Conservation (phyloP, 1,284 basidiomycete species). For the Leccinum olivaceoglutinosum region DNA sequence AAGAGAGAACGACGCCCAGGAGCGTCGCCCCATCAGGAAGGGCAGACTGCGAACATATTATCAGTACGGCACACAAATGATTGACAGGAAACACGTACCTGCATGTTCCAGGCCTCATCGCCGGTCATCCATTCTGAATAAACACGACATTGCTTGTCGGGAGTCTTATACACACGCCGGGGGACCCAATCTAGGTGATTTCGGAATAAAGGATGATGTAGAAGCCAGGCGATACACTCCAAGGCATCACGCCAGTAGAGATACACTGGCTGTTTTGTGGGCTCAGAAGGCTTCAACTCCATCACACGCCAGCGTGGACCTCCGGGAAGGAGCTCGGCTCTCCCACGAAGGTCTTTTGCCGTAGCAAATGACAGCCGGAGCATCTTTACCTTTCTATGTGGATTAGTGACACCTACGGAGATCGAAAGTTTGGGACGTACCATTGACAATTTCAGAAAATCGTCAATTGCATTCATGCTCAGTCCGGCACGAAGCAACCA, state of each 20-base stretch:
- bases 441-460: too few relatives aligned
- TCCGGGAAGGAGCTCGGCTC: background rate
- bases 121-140: background rate
- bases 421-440: too few relatives aligned
- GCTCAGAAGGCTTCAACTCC: background rate
- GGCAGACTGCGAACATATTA: background rate
- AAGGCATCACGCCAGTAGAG: background rate
- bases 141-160: background rate
- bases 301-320: background rate
- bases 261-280: background rate
- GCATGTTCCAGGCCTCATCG: background rate
- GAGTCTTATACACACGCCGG: background rate
- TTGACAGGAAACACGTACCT: background rate
- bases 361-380: background rate
- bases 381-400: background rate
- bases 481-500: too few relatives aligned
- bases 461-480: too few relatives aligned
- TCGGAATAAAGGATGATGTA: background rate
- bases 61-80: too few relatives aligned
- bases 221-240: background rate
- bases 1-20: too few relatives aligned
- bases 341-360: background rate
- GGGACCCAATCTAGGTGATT: background rate
- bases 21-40: background rate
- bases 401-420: too few relatives aligned